Conservation (phyloP, 2,329 filamentous ascomycete species). For the Arthrocladium fulminans region DNA sequence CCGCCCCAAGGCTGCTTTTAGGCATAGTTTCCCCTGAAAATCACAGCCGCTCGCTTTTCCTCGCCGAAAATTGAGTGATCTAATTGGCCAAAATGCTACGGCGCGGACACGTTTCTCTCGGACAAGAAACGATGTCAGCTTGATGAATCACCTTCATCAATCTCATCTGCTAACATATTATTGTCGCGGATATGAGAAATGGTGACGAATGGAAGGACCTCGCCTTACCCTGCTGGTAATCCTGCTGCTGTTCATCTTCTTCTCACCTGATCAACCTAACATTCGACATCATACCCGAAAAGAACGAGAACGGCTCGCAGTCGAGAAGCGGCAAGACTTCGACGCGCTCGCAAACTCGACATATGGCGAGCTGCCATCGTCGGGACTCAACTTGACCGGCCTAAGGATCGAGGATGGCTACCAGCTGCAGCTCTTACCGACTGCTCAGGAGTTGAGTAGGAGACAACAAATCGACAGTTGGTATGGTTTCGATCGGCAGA, state of each 20-base stretch:
- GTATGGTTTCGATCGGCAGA: constrained; percentile 35
- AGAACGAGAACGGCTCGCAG: constrained; percentile 16
- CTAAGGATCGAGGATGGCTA: constrained; percentile 65
- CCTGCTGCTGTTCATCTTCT: constrained; percentile 45
- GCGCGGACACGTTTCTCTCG: background rate
- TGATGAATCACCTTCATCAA: background rate
- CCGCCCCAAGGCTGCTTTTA: too few relatives aligned
- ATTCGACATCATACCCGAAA: constrained; percentile 12
- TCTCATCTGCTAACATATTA: too few relatives aligned
- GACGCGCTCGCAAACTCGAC: constrained; percentile 30
- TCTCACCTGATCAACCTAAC: constrained; percentile 36
- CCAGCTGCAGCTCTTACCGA: constrained; percentile 62
- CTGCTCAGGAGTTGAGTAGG: constrained; percentile 24
- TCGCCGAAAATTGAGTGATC: background rate
- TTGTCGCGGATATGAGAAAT: too few relatives aligned
- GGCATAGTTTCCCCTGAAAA: constrained; percentile 7
- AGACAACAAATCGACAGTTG: constrained; percentile 45
- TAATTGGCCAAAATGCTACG: background rate
- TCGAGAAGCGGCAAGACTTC: constrained; percentile 39
- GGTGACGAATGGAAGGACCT: constrained; percentile 26
- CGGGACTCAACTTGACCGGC: constrained; percentile 61
- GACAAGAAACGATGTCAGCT: background rate
- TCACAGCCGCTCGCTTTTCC: background rate
- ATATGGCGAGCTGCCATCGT: constrained; percentile 45
- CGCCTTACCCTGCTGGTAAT: constrained; percentile 42